These are phyloP conservation scores for Coriaria nepalensis DNA, from an alignment of 306 rosid species.

Conservation along the genomic window DNA sequence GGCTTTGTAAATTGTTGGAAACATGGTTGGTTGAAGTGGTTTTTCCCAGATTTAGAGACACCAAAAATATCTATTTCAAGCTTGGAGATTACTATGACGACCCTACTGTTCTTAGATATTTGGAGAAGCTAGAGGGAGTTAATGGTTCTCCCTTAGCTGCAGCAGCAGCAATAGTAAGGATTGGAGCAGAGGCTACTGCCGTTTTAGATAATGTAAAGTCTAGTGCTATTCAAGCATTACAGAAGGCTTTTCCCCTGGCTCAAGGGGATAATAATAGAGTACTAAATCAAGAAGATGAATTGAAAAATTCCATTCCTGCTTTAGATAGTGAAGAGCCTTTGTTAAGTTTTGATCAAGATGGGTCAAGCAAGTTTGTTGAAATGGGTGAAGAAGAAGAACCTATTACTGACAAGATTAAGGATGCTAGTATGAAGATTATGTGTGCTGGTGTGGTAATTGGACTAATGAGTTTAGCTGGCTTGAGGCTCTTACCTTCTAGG, in stretches of 20 bases:
- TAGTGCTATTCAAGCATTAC: slow-evolving; percentile 66
- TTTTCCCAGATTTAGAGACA: slow-evolving; percentile 86
- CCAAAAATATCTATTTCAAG: slow-evolving; percentile 46
- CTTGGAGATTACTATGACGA: slow-evolving; percentile 95
- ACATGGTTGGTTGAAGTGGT: slow-evolving; percentile 91
- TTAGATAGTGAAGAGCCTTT: slow-evolving; percentile 31
- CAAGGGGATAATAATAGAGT: slow-evolving; percentile 27
- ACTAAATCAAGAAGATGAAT: slow-evolving; percentile 29
- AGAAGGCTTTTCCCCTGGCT: slow-evolving; percentile 71
- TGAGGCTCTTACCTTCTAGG: slow-evolving; percentile 55
- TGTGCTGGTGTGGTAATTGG: slow-evolving; percentile 86
- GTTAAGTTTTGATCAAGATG: slow-evolving; percentile 24
- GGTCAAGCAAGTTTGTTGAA: slow-evolving; percentile 24
- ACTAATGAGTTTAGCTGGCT: slow-evolving; percentile 53
- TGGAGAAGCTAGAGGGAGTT: slow-evolving; percentile 68
- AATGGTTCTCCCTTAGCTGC: slow-evolving; percentile 92
- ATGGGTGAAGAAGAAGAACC: slow-evolving; percentile 27
- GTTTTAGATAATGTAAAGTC: slow-evolving; percentile 77
- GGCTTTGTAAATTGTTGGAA: slow-evolving; percentile 86
- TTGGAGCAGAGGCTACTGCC: slow-evolving; percentile 93
- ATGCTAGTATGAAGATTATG: slow-evolving; percentile 66
- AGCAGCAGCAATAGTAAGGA: slow-evolving; percentile 87
- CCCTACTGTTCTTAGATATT: slow-evolving; percentile 68
- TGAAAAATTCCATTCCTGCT: slow-evolving; percentile 28
- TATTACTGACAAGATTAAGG: slow-evolving; percentile 54